Evolutionary conservation across 140 eudicot species (phyloP), one percentile per base, ranked within the genome.

Genomic region (Senecio squalidus): DNA sequence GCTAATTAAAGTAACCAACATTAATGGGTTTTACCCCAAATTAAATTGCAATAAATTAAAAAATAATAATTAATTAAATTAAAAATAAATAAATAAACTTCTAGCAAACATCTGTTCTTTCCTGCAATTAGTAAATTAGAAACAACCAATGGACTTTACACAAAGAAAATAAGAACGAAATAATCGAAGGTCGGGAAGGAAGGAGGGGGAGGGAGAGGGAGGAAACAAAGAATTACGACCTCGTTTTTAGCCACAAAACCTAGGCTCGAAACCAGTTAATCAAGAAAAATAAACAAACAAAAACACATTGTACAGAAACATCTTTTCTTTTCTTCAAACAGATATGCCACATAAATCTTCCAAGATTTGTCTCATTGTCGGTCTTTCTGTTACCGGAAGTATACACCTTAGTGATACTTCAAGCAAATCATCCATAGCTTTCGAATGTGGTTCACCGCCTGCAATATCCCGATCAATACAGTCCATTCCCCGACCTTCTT

Each of bases 351-450:
- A 64, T 66, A 92, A 71, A 64, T 92, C 85, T 64, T 88, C 95
- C 73, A 74, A 75, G 52, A 92, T 78, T 56, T 92, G 99, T 73
- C 93, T 76, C 64, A 88, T 85, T 61, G 76, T 77, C 40, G 99
- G 99, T 81, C 99, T 79, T 75, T 88, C 93, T 55, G 87, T 88
- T 74, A 80, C 77, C 31, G 96, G 93, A 43, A 88, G 89, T 70
- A 92, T 88, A 69, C 99, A 92, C 75, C 89, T 64, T 9, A 92
- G 67, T 24, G 99, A 92, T 11, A 92, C 80, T 3, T 81, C 95
- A n/a, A 92, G 96, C 81, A 88, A 46, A 3, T 92, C 96, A 28
- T 92, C 89, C 99, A 92, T 92, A 5, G 80, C 96, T 71, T 64
- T 88, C 57, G 77, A 70, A 22, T 83, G 78, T 26, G 80, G 81